A percentile compares a stretch with the other conserved stretches of the same genome.
Evolutionary conservation across 441 rosid genomes (phyloP).

Genomic region (Theobroma grandiflorum): DNA sequence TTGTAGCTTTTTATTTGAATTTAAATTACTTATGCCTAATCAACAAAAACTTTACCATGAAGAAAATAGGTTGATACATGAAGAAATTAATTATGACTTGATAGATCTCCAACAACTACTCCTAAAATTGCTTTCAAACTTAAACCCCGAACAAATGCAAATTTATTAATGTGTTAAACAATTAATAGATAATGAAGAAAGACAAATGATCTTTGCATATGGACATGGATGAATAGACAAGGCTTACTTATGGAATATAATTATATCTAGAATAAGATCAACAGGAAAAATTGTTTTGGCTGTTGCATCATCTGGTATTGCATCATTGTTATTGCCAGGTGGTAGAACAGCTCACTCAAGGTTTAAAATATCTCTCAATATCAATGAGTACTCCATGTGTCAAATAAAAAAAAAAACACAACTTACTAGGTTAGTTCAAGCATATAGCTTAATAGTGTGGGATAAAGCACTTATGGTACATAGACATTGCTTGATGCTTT

Average conservation of each 20-base stretch:
- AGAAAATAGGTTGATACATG: not conserved
- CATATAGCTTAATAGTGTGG: not conserved
- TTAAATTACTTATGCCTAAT: not conserved
- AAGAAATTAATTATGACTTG: not conserved
- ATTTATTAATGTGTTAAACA: not conserved
- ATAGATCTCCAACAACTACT: not conserved
- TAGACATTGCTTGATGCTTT: not conserved
- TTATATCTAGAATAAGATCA: not conserved
- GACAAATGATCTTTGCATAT: not conserved
- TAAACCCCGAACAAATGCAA: not conserved
- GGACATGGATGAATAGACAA: not conserved
- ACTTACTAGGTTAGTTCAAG: not conserved
- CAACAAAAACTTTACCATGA: fast-evolving
- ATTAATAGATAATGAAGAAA: not conserved
- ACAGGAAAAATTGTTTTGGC: not conserved
- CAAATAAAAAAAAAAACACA: too few species aligned
- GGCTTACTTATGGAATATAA: not conserved
- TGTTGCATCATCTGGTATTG: not conserved
- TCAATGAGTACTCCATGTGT: too few species aligned
- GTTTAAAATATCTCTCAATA: not conserved
- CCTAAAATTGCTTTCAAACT: not conserved
- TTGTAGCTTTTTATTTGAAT: not conserved
- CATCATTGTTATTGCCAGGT: not conserved
- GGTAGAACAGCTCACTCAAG: not conserved
- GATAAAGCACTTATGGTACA: not conserved